Conservation (phyloP, 495 filamentous ascomycete genomes). For the Penicillium verhagenii region DNA sequence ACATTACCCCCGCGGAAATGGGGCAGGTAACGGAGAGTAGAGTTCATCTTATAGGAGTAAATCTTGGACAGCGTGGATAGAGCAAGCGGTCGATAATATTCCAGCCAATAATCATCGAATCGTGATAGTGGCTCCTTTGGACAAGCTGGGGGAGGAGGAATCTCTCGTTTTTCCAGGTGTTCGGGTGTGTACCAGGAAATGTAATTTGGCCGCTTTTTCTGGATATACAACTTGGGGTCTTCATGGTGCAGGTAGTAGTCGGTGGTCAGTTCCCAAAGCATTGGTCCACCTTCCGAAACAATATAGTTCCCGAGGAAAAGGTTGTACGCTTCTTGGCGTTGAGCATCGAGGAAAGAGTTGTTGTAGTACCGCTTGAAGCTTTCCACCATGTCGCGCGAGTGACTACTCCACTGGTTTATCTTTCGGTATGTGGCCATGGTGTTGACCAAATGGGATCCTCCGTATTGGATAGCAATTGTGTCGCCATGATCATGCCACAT, state of each 20-base stretch:
- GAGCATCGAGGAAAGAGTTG: constrained; percentile 94
- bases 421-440: constrained; percentile 99
- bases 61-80: constrained; percentile 85
- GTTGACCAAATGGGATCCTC: constrained; percentile 95
- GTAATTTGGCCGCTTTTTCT: constrained; percentile 64
- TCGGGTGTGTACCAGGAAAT: constrained; percentile 87
- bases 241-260: constrained; percentile 97
- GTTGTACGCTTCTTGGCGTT: constrained; percentile 97
- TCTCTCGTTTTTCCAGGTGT: constrained; percentile 59
- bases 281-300: constrained; percentile 83
- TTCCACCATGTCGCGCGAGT: constrained; percentile 97
- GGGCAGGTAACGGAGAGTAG: constrained; percentile 75
- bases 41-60: constrained; percentile 88
- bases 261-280: constrained; percentile 94
- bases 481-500: constrained; percentile 97
- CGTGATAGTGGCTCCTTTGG: constrained; percentile 58
- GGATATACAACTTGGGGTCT: constrained; percentile 70
- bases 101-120: constrained; percentile 97
- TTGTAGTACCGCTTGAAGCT: constrained; percentile 99
- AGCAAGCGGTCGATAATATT: constrained; percentile 87
- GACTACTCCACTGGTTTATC: constrained; percentile 97
- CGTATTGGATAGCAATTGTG: constrained; percentile 96
- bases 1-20: constrained; percentile 63
- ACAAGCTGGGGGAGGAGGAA: constrained; percentile 51
- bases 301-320: constrained; percentile 97